Conservation (phyloP, 2,329 filamentous ascomycete species). For the Fusarium multiceps region DNA sequence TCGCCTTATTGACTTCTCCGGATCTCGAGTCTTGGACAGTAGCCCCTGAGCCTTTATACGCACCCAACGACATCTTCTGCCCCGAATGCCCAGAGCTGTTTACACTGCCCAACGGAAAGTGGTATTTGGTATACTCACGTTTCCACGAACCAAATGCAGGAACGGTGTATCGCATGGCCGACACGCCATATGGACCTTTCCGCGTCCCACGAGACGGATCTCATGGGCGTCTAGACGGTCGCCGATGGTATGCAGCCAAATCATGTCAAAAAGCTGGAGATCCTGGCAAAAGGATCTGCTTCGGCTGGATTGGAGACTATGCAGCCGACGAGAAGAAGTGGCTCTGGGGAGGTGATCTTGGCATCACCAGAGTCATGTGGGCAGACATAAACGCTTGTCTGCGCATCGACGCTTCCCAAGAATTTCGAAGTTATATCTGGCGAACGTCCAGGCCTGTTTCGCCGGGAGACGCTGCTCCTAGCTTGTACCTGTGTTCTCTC, state of each 20-base stretch:
- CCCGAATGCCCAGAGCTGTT: conserved; percentile 54
- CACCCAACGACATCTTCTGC: conserved; percentile 51
- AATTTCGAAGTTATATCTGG: conserved; percentile 37
- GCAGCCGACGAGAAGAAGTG: conserved; percentile 50
- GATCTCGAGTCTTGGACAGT: conserved; percentile 49
- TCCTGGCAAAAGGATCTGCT: conserved; percentile 47
- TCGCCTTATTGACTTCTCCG: conserved; percentile 51
- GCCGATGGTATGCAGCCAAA: conserved; percentile 53
- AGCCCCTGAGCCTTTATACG: conserved; percentile 48
- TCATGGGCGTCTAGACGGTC: conserved; percentile 50
- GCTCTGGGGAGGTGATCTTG: conserved; percentile 53
- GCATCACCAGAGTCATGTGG: conserved; percentile 48
- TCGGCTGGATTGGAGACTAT: conserved; percentile 52
- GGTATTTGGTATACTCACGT: conserved; percentile 51
- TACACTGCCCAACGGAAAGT: conserved; percentile 49
- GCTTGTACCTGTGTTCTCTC: conserved; percentile 42
- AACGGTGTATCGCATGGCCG: conserved; percentile 52
- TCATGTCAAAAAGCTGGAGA: conserved; percentile 49
- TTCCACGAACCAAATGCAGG: conserved; percentile 52
- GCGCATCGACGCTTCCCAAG: conserved; percentile 41
- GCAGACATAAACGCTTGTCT: conserved; percentile 45
- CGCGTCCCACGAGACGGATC: conserved; percentile 51
- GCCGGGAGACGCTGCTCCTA: conserved; percentile 40
- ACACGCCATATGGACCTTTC: conserved; percentile 51
- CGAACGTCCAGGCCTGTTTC: conserved; percentile 32